Percentiles rank a stretch among this genome's conserved stretches.
These are phyloP conservation scores for Erodium maritimum DNA, from an alignment of 345 rosid genomes.

Conservation along the genomic window DNA sequence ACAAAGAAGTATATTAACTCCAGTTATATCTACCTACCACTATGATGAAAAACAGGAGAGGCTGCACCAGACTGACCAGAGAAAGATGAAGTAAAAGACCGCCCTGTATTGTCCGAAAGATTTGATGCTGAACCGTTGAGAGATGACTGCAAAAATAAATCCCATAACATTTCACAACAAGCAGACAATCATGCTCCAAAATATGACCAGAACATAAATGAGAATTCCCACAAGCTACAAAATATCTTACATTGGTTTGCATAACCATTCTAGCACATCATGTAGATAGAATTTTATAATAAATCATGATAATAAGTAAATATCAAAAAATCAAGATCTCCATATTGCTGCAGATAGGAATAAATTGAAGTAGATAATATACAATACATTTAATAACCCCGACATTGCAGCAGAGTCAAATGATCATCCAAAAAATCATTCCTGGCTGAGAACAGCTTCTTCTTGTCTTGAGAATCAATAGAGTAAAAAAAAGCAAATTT, in stretches of 20 bases:
- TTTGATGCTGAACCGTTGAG: conserved; percentile 82
- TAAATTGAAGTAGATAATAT: conserved; percentile 5
- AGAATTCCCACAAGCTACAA: background rate
- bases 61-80: conserved; percentile 92
- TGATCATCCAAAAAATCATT: conserved; percentile 47
- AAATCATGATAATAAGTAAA: background rate
- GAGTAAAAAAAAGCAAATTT: conserved; percentile 13
- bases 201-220: background rate
- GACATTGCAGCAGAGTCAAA: conserved; percentile 67
- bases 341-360: background rate
- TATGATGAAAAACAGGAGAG: conserved; percentile 72
- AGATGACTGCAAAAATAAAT: conserved; percentile 53
- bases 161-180: background rate
- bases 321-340: background rate
- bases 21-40: conserved; percentile 27
- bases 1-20: conserved; percentile 2
- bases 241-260: background rate
- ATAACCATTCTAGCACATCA: background rate
- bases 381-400: conserved; percentile 75
- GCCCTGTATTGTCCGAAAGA: conserved; percentile 67
- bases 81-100: conserved; percentile 70
- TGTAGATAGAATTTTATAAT: background rate
- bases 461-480: conserved; percentile 24
- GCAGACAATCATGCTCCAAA: conserved; percentile 3
- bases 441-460: conserved; percentile 28